Evolutionary conservation across 495 filamentous ascomycete genomes (phyloP), one percentile per base, ranked within the genome.

Genomic region (Penicillium pancosmium): DNA sequence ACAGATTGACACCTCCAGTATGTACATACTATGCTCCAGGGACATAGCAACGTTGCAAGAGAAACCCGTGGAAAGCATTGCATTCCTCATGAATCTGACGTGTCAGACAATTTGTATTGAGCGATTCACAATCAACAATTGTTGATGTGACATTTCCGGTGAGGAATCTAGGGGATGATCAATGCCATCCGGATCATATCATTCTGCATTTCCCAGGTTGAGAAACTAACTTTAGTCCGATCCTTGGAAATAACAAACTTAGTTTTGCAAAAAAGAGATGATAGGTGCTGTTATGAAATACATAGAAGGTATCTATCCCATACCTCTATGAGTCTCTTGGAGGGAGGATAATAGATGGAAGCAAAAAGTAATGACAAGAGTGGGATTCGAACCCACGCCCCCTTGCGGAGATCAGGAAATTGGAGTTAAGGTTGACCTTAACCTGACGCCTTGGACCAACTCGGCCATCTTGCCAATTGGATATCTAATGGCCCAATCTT

Each of bases 371-470:
- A 46, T 63, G 70, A 71, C 61, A 71, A 72, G 68, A 69, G 70
- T 71, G 70, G 63, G 70, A 72, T 68, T 73, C 63, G 70, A 73
- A 73, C 70, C 63, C 70, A 71, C 69, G 70, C 69, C 69, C 54
- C 56, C 58, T 58, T 60, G 60, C 56, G 61, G 56, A 69, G 67
- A 69, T 62, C 67, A 69, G 67, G 67, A 69, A 64, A 67, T 57
- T 54, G 54, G 43, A 54, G 67, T 63, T 60, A 70, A 70, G 68
- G 68, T 70, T 43, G 47, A 66, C 69, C 69, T 72, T 72, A 72
- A 72, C 69, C 69, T 72, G 67, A 66, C 69, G 69, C 69, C 69
- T 72, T 72, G 56, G 69, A 72, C 69, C 69, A 72, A 72, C 69
- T 72, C 69, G 69, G 69, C 69, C 69, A 72, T 72, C 69, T 72